Conservation (phyloP, 208 protist species). For the Angomonas deanei region DNA sequence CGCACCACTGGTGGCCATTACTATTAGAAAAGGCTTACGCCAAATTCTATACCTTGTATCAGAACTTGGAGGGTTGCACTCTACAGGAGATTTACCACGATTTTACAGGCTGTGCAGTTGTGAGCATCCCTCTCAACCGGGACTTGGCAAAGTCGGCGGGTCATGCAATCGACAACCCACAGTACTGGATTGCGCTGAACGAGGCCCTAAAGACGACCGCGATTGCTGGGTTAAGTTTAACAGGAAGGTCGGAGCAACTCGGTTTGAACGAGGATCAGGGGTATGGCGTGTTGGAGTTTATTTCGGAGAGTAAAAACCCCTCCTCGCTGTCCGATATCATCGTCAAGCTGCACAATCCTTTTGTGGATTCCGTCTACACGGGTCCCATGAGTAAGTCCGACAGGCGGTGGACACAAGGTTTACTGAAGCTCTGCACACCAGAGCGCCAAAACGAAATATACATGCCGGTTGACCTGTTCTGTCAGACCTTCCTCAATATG, state of each 20-base stretch:
- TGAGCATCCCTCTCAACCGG: slow-evolving; percentile 26
- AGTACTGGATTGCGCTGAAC: slow-evolving; percentile 52
- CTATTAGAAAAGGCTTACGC: slow-evolving; percentile 80
- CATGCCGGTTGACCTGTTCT: slow-evolving; percentile 50
- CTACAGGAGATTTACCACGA: slow-evolving; percentile 53
- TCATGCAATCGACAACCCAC: slow-evolving; percentile 24
- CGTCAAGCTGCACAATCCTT: slow-evolving; percentile 59
- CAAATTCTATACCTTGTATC: slow-evolving; percentile 69
- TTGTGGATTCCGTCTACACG: slow-evolving; percentile 30
- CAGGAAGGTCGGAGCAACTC: slow-evolving; percentile 14
- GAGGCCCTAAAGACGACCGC: slow-evolving; percentile 25
- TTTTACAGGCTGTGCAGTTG: slow-evolving; percentile 47
- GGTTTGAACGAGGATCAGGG: slow-evolving; percentile 35
- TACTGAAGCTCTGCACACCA: slow-evolving; percentile 13
- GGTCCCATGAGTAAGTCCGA: slow-evolving; percentile 55
- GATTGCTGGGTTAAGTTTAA: slow-evolving; percentile 15
- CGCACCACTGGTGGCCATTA: slow-evolving; percentile 61
- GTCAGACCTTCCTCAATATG: slow-evolving; percentile 32
- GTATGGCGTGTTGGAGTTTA: slow-evolving; percentile 54
- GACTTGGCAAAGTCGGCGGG: slow-evolving; percentile 14
- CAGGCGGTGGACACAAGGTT: slow-evolving; percentile 26
- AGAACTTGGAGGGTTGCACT: slow-evolving; percentile 50
- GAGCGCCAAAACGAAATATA: slow-evolving; percentile 35
- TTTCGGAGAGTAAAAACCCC: slow-evolving; percentile 14
- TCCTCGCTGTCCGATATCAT: slow-evolving; percentile 32